Evolutionary conservation across 2,329 filamentous ascomycete genomes (phyloP).

Genomic region (Parastagonospora avenae): DNA sequence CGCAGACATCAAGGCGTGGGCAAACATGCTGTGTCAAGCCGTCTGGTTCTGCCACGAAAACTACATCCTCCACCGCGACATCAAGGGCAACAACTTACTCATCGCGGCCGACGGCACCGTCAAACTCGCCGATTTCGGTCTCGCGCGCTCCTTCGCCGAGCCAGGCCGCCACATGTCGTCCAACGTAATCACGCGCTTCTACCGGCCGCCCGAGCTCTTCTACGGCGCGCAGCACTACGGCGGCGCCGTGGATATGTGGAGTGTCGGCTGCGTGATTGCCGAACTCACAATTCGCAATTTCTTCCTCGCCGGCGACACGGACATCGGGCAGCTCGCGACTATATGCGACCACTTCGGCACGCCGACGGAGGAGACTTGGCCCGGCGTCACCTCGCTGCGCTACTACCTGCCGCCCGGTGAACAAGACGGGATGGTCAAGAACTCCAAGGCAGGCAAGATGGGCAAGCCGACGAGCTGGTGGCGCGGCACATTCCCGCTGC

Average conservation of each 20-base stretch:
- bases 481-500: conserved; percentile 75
- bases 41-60: conserved; percentile 98
- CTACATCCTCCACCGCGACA: conserved; percentile 92
- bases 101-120: conserved; percentile 92
- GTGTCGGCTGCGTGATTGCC: conserved; percentile 88
- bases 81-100: conserved; percentile 97
- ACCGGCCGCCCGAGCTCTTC: conserved; percentile 89
- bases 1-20: conserved; percentile 96
- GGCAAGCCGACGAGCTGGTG: conserved; percentile 75
- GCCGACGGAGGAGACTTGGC: conserved; percentile 93
- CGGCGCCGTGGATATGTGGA: conserved; percentile 93
- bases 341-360: conserved; percentile 88
- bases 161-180: conserved; percentile 88
- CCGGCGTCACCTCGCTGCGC: conserved; percentile 79
- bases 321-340: conserved; percentile 82
- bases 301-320: conserved; percentile 81
- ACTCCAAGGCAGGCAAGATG: conserved; percentile 50
- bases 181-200: conserved; percentile 97
- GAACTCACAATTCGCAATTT: conserved; percentile 84
- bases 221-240: conserved; percentile 90
- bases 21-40: conserved; percentile 92
- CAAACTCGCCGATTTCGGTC: conserved; percentile 96
- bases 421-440: conserved; percentile 34
- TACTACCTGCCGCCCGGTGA: conserved; percentile 74
- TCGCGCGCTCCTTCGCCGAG: conserved; percentile 87